These are phyloP conservation scores for Kockovaella imperatae DNA, from an alignment of 768 basidiomycete species.

Conservation along the genomic window DNA sequence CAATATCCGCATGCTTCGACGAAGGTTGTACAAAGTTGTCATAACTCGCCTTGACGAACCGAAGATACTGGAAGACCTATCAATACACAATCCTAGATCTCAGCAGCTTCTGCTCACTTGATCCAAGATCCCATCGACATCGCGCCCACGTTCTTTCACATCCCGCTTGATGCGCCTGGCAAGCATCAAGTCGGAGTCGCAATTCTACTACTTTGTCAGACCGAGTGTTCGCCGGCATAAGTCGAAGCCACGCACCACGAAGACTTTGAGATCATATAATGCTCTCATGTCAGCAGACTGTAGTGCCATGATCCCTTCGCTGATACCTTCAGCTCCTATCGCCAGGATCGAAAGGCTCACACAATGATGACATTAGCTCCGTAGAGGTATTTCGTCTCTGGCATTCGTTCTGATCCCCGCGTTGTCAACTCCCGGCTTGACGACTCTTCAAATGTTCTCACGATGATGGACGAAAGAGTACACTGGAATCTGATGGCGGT, in stretches of 20 bases:
- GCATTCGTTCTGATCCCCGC: constrained; percentile 37
- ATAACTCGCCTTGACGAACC: constrained; percentile 88
- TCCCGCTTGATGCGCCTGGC: constrained; percentile 84
- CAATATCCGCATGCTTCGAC: constrained; percentile 80
- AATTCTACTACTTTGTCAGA: constrained; percentile 19
- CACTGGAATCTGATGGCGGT: constrained; percentile 88
- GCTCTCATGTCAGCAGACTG: constrained; percentile 68
- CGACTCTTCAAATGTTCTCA: constrained; percentile 55
- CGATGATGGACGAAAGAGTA: constrained; percentile 93
- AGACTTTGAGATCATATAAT: constrained; percentile 82
- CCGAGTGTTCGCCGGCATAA: neutral
- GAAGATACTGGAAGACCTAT: constrained; percentile 54
- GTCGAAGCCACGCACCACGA: constrained; percentile 23
- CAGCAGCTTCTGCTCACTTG: constrained; percentile 49
- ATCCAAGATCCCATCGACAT: constrained; percentile 76
- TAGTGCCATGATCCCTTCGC: constrained; percentile 87
- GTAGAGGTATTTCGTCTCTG: constrained; percentile 68
- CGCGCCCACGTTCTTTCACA: constrained; percentile 75
- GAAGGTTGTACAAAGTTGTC: constrained; percentile 90
- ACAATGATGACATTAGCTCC: constrained; percentile 85
- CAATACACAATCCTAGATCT: neutral
- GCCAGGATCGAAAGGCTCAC: constrained; percentile 8
- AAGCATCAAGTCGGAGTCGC: constrained; percentile 92
- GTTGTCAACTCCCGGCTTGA: constrained; percentile 4
- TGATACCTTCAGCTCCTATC: constrained; percentile 43